Evolutionary conservation across 208 protist genomes (phyloP), one percentile per base, ranked within the genome.

Genomic region (Acanthamoeba castellanii): DNA sequence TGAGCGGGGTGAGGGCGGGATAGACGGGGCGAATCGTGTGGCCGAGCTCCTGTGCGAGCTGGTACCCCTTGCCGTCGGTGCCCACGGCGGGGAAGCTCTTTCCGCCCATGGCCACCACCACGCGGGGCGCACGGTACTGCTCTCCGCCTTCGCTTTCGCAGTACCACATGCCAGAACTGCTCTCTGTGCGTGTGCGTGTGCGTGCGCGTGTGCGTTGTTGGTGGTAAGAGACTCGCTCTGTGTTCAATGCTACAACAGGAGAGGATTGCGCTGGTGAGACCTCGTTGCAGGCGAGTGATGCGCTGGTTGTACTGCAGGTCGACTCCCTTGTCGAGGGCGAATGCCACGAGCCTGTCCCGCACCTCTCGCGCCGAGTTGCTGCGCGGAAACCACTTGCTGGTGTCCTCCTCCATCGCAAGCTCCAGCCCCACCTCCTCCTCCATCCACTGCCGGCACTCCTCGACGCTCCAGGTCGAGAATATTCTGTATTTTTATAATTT

Each of bases 321-420:
- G 18, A 18, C 78, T 0, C 78, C 47, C 25, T 37, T 57, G 50
- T 13, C 1, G 42, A 61, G 42, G 14, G 25, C 78, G 13, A 61
- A 8, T 8, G 22, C 52, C 2, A 64, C 78, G 50, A 87, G 57
- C 91, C 27, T 42, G 82, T 78, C 57, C n/a, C 81, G 6, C 30
- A 95, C 94, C 50, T 95, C 94, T 55, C 94, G 88, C 42, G 94
- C 94, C n/a, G 74, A 85, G 37, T 95, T 95, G 76, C 72, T 89
- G 32, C 66, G 47, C 25, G 94, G 94, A 42, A 95, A 95, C 55
- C 78, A 95, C 78, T 95, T 95, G 59, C 57, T 92, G 0, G 76
- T 61, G 32, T 92, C 76, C 64, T 95, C 94, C 37, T 95, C 94
- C 47, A 90, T 55, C 27, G 70, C 52, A 2, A 95, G 57, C 61